Base-by-base conservation (phyloP, 2,329 filamentous ascomycete genomes). In the Fusarium pseudocircinatum region DNA sequence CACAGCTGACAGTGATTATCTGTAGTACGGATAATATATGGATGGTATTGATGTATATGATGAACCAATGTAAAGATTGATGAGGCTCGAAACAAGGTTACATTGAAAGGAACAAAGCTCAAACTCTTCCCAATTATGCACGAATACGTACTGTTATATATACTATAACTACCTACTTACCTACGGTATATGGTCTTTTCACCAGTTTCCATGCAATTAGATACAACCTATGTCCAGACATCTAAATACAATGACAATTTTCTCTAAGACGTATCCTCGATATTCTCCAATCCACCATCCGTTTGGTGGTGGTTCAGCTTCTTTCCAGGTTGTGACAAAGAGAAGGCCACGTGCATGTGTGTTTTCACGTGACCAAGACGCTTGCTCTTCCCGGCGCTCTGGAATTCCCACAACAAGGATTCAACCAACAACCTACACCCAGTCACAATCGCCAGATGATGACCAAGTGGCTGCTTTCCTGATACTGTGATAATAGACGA, bases 391-490 rank as follows among this genome's bases (percentile, higher is more conserved):
- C 58, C 43, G 39, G 58, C 40, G n/a, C 42, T 47, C 47, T 57
- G 49, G 66, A 36, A 61, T 72, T 76, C 73, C 63, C 75, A 77
- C 75, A 77, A 72, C 64, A 64, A 67, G 50, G 64, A 74, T 72
- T 54, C 57, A 65, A 68, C 60, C 69, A 63, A 63, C 75, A 46
- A 75, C 62, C 75, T 76, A 37, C 75, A 76, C 72, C 53, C 63
- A 74, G 59, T 64, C 63, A 67, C 66, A 63, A 76, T 49, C 66
- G 63, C 56, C 64, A 60, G 60, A 62, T 69, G 52, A 72, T 69
- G 62, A 47, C 63, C 63, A 60, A 60, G 57, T 47, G 67, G 58
- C 62, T 56, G 42, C 63, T 60, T 32, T 56, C 47, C 36, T 60
- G 47, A 68, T 37, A 36, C 62, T 32, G 59, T 64, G 42, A 59